These are phyloP conservation scores for Corymbia calophylla DNA, from an alignment of 441 rosid species.

Conservation along the genomic window DNA sequence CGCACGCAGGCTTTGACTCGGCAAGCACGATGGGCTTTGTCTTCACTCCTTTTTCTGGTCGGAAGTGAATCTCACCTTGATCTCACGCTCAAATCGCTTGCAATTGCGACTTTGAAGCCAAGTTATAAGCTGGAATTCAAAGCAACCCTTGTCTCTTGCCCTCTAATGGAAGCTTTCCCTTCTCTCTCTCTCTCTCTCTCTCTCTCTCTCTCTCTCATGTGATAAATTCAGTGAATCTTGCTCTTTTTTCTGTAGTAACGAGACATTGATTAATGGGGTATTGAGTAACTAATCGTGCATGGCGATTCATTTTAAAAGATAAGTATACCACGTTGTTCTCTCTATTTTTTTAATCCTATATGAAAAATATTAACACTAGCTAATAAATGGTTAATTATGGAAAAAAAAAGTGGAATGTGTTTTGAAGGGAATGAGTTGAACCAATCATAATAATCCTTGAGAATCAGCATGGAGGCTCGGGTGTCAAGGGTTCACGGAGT, in stretches of 20 bases:
- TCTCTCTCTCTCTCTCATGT: neutral
- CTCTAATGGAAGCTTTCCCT: neutral
- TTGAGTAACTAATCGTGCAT: neutral
- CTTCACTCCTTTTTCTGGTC: neutral
- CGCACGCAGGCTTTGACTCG: neutral
- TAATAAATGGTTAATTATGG: neutral
- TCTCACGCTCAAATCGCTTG: neutral
- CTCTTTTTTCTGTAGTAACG: neutral
- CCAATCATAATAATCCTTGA: rapidly evolving
- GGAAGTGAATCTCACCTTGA: neutral
- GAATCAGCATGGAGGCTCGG: rapidly evolving
- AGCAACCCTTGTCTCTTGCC: neutral
- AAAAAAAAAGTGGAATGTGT: rapidly evolving
- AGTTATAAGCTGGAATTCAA: neutral
- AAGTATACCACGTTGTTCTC: neutral
- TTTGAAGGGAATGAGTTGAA: neutral
- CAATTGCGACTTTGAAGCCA: neutral
- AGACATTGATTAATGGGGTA: neutral
- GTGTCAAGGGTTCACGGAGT: neutral
- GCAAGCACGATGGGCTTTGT: neutral
- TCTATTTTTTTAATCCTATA: neutral
- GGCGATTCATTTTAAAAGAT: neutral
- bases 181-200: neutral
- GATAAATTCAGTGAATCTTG: neutral
- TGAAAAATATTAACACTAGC: neutral